Evolutionary conservation across 345 rosid species (phyloP).

Genomic region (Salix viminalis): DNA sequence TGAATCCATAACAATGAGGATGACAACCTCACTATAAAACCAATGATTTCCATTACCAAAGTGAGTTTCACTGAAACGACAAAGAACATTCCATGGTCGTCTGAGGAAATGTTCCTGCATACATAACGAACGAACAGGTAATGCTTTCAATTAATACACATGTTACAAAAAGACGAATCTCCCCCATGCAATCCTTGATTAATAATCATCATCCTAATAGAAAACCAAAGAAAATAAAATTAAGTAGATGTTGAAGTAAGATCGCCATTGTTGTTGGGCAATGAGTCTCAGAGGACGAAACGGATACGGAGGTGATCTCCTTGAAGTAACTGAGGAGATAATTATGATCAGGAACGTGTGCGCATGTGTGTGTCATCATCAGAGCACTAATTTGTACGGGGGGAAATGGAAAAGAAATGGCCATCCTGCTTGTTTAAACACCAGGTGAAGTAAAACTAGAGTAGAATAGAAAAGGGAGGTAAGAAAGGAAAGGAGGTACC

Average conservation of each 20-base stretch:
- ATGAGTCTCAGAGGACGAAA: too few relatives aligned
- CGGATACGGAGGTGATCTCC: too few relatives aligned
- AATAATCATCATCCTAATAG: background rate
- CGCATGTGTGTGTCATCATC: too few relatives aligned
- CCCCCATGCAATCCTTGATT: too few relatives aligned
- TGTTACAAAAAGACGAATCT: background rate
- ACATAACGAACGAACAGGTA: background rate
- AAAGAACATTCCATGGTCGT: slow-evolving; percentile 37
- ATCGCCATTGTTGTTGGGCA: too few relatives aligned
- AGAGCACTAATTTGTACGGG: too few relatives aligned
- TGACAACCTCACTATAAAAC: slow-evolving; percentile 67
- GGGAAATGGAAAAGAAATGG: too few relatives aligned
- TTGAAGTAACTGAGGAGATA: too few relatives aligned
- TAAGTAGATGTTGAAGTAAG: too few relatives aligned
- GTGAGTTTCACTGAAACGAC: slow-evolving; percentile 75
- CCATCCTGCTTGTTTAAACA: too few relatives aligned
- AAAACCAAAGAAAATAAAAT: background rate
- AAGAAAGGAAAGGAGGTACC: slow-evolving; percentile 28
- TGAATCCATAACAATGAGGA: slow-evolving; percentile 87
- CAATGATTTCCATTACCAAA: slow-evolving; percentile 73
- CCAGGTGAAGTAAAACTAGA: background rate
- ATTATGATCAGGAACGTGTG: too few relatives aligned
- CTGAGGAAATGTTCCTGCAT: slow-evolving; percentile 63
- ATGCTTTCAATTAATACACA: background rate
- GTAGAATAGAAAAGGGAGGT: background rate